Conservation (phyloP, 306 rosid genomes). For the Fagus sylvatica region DNA sequence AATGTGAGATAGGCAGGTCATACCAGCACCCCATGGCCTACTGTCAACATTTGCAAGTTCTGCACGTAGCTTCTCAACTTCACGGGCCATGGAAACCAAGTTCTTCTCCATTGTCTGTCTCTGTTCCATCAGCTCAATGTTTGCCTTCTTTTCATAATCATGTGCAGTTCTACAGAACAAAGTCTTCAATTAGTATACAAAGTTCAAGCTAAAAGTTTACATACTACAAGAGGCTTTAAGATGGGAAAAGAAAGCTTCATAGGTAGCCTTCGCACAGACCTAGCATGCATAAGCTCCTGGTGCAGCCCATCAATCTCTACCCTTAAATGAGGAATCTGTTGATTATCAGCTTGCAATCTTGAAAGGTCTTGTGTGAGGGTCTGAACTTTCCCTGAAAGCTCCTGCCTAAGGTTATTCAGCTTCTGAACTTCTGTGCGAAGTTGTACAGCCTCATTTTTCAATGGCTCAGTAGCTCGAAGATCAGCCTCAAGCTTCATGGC, state of each 20-base stretch:
- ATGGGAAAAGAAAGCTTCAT: conserved; percentile 18
- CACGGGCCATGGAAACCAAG: conserved; percentile 88
- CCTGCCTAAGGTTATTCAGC: conserved; percentile 60
- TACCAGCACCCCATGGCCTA: conserved; percentile 86
- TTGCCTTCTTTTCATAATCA: conserved; percentile 86
- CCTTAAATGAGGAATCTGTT: conserved; percentile 63
- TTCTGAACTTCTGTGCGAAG: conserved; percentile 70
- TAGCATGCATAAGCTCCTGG: conserved; percentile 78
- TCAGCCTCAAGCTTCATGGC: conserved; percentile 72
- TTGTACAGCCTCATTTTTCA: conserved; percentile 69
- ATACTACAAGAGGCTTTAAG: background rate
- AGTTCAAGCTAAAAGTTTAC: background rate
- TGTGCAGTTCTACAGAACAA: conserved; percentile 49
- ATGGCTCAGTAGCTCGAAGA: conserved; percentile 62
- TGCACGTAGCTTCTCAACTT: conserved; percentile 86
- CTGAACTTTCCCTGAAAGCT: conserved; percentile 63
- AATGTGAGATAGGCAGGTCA: conserved; percentile 19
- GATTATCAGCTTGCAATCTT: conserved; percentile 68
- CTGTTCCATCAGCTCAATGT: conserved; percentile 81
- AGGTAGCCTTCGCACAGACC: conserved; percentile 45
- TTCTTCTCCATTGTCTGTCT: conserved; percentile 87
- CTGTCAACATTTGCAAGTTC: conserved; percentile 65
- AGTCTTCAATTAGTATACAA: conserved; percentile 16
- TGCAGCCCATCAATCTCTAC: conserved; percentile 70
- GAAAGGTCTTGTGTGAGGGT: conserved; percentile 58